Percentiles rank a stretch among this genome's conserved stretches.
phyloP scores from a whole-genome alignment of 2,329 filamentous ascomycete genomes.

The Claviceps cyperi region DNA sequence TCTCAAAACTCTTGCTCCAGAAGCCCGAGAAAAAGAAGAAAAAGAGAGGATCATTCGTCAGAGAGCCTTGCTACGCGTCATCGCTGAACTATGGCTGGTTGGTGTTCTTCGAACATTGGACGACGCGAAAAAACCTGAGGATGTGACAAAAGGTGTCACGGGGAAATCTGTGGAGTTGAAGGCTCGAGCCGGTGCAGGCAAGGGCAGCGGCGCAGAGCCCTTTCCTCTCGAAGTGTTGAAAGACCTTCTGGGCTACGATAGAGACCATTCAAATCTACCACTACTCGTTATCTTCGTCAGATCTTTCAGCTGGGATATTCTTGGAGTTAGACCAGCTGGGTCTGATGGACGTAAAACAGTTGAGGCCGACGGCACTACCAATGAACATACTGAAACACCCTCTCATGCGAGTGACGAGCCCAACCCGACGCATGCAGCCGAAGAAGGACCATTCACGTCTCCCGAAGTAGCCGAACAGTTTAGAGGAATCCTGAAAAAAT shows the following conservation, averaged over 20 bases:
- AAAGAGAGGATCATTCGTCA: conserved; percentile 84
- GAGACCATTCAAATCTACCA: conserved; percentile 81
- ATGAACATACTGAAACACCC: conserved; percentile 19
- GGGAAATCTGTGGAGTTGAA: conserved; percentile 49
- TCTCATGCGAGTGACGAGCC: conserved; percentile 39
- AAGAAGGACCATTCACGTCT: conserved; percentile 55
- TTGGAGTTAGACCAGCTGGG: conserved; percentile 60
- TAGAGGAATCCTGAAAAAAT: conserved; percentile 68
- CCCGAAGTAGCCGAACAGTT: conserved; percentile 75
- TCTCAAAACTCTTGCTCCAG: conserved; percentile 63
- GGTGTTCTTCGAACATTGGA: conserved; percentile 72
- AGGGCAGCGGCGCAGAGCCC: conserved; percentile 61
- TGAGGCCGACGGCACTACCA: conserved; percentile 63
- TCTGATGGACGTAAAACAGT: conserved; percentile 72
- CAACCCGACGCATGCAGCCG: conserved; percentile 29
- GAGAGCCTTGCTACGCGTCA: conserved; percentile 71
- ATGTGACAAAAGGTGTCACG: conserved; percentile 44
- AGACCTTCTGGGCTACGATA: conserved; percentile 84
- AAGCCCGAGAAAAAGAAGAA: conserved; percentile 86
- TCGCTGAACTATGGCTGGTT: conserved; percentile 92
- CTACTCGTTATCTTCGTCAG: conserved; percentile 92
- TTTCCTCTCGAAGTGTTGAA: conserved; percentile 97
- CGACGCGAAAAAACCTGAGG: conserved; percentile 47
- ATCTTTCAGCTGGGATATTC: conserved; percentile 86
- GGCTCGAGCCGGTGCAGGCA: conserved; percentile 36